Evolutionary conservation across 2,329 filamentous ascomycete species (phyloP).

Genomic region (Clonostachys solani): DNA sequence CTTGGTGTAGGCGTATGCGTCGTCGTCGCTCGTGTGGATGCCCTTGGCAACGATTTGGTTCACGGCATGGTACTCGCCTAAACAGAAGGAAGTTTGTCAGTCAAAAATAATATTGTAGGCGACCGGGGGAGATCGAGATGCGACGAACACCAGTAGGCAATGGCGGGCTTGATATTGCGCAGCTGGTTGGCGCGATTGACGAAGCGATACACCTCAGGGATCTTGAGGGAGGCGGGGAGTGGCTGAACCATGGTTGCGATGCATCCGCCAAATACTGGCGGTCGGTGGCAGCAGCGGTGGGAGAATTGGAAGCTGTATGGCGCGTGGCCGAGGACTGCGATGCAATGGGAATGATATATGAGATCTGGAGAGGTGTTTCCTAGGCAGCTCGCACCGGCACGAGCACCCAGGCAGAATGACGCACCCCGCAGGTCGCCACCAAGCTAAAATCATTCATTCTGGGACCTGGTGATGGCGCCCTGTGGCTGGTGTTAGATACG

Average conservation of each 20-base stretch:
- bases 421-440: no score
- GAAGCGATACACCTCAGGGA: conserved; percentile 80
- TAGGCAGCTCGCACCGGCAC: no score
- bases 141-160: conserved; percentile 89
- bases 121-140: not conserved
- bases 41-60: conserved; percentile 82
- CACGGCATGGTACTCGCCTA: conserved; percentile 87
- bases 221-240: conserved; percentile 52
- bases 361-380: no score
- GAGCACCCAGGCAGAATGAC: no score
- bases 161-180: conserved; percentile 76
- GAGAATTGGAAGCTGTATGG: no score
- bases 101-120: not conserved
- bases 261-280: no score
- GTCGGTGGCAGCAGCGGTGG: no score
- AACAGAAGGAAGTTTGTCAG: conserved; percentile 2
- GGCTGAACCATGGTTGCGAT: conserved; percentile 57
- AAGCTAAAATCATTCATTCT: no score
- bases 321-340: no score
- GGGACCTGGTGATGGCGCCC: no score
- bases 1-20: conserved; percentile 76
- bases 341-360: no score
- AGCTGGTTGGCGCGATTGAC: conserved; percentile 81
- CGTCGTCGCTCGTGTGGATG: conserved; percentile 74
- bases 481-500: no score